These are phyloP conservation scores for Hanseniaspora sp. DNA, from an alignment of 1,139 yeast species.

Conservation along the genomic window DNA sequence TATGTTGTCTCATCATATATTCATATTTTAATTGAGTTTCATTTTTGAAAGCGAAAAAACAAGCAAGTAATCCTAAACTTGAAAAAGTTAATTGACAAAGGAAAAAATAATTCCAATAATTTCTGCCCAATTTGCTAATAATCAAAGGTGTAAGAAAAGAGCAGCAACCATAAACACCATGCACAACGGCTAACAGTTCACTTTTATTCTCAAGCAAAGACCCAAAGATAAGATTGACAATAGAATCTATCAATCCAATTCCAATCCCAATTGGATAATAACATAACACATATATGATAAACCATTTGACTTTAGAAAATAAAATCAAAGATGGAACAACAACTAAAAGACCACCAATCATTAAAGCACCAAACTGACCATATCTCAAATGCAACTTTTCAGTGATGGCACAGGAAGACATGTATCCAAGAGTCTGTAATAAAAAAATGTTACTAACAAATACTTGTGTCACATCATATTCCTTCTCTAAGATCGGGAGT, in stretches of 20 bases:
- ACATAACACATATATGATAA: conserved; percentile 31
- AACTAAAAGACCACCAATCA: conserved; percentile 20
- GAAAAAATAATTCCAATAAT: conserved; percentile 26
- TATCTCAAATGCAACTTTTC: conserved; percentile 23
- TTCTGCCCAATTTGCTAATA: conserved; percentile 36
- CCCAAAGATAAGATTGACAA: conserved; percentile 51
- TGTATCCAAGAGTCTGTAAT: conserved; percentile 26
- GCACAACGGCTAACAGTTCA: conserved; percentile 54
- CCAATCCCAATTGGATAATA: conserved; percentile 44
- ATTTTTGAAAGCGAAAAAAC: conserved; percentile 33
- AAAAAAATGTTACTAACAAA: conserved; percentile 25
- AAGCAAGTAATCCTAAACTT: conserved; percentile 19
- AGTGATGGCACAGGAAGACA: conserved; percentile 24
- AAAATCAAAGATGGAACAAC: conserved; percentile 20
- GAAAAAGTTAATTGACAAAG: conserved; percentile 23
- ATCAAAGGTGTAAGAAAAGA: conserved; percentile 54
- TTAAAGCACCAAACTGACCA: conserved; percentile 27
- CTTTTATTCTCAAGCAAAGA: conserved; percentile 42
- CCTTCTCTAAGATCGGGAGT: conserved; percentile 24
- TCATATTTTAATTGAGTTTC: conserved; percentile 48
- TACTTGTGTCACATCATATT: conserved; percentile 24
- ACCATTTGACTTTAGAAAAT: conserved; percentile 22
- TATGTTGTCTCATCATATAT: conserved; percentile 26
- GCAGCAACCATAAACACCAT: conserved; percentile 59
- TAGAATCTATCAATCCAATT: conserved; percentile 50